Percentiles rank a stretch among this genome's conserved stretches.
Evolutionary conservation across 1,284 basidiomycete genomes (phyloP).

Genomic region (Microbotryum scabiosae): DNA sequence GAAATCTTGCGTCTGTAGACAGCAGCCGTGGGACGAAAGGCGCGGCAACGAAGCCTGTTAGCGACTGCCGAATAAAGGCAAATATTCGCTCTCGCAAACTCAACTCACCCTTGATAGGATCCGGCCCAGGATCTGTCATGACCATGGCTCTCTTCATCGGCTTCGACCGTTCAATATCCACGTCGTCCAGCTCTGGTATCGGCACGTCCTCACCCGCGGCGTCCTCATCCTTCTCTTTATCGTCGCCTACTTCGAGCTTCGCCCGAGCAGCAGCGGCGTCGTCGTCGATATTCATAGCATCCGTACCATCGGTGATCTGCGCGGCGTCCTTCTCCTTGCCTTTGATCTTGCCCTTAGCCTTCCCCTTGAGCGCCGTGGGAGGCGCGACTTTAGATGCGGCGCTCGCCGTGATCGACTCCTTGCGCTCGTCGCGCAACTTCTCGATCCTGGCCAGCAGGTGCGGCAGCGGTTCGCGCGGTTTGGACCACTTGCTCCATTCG

Average conservation of each 20-base stretch:
- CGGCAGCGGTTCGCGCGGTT: constrained; percentile 18
- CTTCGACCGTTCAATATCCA: constrained; percentile 42
- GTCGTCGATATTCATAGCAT: neutral
- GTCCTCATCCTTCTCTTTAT: constrained; percentile 1
- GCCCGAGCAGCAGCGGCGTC: neutral
- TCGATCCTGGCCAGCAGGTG: constrained; percentile 50
- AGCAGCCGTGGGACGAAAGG: constrained; percentile 7
- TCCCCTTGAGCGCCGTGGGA: constrained; percentile 3
- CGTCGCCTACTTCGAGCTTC: constrained; percentile 3
- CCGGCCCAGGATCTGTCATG: constrained; percentile 41
- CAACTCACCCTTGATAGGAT: constrained; percentile 40
- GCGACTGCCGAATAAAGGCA: neutral
- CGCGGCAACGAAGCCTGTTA: neutral
- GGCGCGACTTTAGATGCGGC: constrained; percentile 7
- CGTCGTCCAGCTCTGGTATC: constrained; percentile 32
- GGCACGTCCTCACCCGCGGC: constrained; percentile 26
- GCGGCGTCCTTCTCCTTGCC: constrained; percentile 33
- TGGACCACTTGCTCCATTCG: constrained; percentile 32
- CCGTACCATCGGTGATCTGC: neutral
- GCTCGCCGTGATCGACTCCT: constrained; percentile 12
- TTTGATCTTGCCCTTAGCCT: constrained; percentile 39
- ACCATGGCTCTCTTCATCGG: constrained; percentile 41
- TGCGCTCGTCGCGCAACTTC: constrained; percentile 35
- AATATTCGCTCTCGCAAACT: neutral
- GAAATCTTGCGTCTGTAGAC: constrained; percentile 62